Evolutionary conservation across 441 rosid species (phyloP).

Genomic region (Erodium texanum): DNA sequence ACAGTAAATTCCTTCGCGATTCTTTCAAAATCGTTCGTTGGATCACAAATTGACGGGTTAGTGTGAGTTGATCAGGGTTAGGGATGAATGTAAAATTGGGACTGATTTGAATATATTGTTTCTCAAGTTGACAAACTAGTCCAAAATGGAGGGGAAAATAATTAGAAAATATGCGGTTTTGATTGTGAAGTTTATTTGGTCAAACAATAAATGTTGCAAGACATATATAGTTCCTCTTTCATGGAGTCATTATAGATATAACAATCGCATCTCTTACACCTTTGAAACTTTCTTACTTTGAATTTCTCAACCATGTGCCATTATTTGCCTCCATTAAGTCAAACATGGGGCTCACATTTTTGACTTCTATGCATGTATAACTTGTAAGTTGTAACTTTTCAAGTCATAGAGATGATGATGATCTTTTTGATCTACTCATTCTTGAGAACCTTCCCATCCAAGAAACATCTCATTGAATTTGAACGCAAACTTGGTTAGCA

Average conservation of each 20-base stretch:
- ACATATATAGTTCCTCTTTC: neutral
- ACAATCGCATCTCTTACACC: neutral
- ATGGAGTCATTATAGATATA: neutral
- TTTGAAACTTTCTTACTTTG: conserved; percentile 1
- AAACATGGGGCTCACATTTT: neutral
- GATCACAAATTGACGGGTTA: too few relatives aligned
- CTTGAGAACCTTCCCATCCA: too few relatives aligned
- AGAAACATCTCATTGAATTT: too few relatives aligned
- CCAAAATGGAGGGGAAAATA: neutral
- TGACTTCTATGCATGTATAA: too few relatives aligned
- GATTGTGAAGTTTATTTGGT: neutral
- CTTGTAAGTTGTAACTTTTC: too few relatives aligned
- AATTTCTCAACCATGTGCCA: neutral
- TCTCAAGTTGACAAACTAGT: neutral
- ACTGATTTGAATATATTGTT: neutral
- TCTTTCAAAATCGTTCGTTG: too few relatives aligned
- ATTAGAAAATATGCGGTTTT: neutral
- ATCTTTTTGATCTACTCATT: too few relatives aligned
- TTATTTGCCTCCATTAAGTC: neutral
- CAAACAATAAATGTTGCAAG: neutral
- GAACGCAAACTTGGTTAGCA: too few relatives aligned
- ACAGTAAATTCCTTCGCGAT: too few relatives aligned
- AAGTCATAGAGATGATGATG: too few relatives aligned
- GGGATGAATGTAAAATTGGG: neutral
- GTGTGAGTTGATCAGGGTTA: too few relatives aligned